A percentile compares a stretch with the other conserved stretches of the same genome.
phyloP scores from a whole-genome alignment of 352 stramenopile genomes.

The Globisporangium lucens region DNA sequence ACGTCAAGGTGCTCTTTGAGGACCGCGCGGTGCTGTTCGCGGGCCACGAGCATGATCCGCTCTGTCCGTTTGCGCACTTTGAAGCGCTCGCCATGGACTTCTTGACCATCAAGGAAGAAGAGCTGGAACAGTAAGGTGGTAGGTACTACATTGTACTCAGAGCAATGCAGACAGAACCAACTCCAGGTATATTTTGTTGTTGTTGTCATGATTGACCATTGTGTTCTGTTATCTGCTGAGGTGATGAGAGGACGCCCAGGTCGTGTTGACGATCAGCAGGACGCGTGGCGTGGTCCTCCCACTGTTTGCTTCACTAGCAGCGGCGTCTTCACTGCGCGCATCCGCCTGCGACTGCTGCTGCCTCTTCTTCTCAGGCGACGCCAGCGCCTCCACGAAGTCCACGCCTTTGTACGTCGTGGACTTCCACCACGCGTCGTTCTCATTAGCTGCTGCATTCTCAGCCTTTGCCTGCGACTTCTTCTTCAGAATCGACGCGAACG shows the following conservation, averaged over 20 bases:
- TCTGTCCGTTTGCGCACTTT: slow-evolving; percentile 68
- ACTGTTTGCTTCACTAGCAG: background rate
- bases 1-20: slow-evolving; percentile 62
- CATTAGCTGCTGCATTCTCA: slow-evolving; percentile 8
- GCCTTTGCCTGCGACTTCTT: slow-evolving; percentile 22
- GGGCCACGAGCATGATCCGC: slow-evolving; percentile 44
- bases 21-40: slow-evolving; percentile 45
- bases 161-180: background rate
- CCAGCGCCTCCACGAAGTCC: slow-evolving; percentile 47
- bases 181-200: background rate
- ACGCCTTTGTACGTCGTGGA: slow-evolving; percentile 68
- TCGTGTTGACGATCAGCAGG: slow-evolving; percentile 39
- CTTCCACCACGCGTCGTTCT: slow-evolving; percentile 65
- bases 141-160: background rate
- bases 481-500: slow-evolving; percentile 21
- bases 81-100: slow-evolving; percentile 54
- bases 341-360: slow-evolving; percentile 11
- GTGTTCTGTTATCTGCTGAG: slow-evolving; percentile 1
- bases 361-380: slow-evolving; percentile 17
- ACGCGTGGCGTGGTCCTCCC: slow-evolving; percentile 22
- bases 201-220: background rate
- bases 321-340: slow-evolving; percentile 1
- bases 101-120: slow-evolving; percentile 20
- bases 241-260: slow-evolving; percentile 31
- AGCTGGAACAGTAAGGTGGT: background rate